Evolutionary conservation across 1,284 basidiomycete species (phyloP).

Genomic region (Polyporus tsugae): DNA sequence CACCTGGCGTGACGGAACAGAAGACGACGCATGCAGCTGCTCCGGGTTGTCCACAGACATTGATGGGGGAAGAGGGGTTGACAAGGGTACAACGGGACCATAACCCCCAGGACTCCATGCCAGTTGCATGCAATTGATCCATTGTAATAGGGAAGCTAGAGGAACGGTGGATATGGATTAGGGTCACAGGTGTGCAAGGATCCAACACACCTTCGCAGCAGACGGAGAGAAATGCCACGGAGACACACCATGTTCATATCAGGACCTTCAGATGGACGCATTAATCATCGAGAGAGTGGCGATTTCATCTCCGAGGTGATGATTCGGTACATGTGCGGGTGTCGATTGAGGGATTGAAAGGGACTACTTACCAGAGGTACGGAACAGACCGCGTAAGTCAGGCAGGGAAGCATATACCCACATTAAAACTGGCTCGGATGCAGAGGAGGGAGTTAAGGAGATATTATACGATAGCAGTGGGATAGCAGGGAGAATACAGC

Average conservation of each 20-base stretch:
- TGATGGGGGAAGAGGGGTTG: neutral
- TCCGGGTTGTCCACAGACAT: neutral
- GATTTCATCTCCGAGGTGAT: neutral
- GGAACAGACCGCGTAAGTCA: neutral
- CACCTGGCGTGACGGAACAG: neutral
- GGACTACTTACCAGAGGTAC: neutral
- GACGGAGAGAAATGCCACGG: neutral
- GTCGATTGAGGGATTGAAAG: neutral
- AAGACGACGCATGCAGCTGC: neutral
- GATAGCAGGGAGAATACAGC: slow-evolving; percentile 19
- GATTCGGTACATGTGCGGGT: neutral
- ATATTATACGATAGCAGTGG: slow-evolving; percentile 18
- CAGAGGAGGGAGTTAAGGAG: neutral
- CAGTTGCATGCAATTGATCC: neutral
- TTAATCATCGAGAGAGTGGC: neutral
- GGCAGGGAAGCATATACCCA: neutral
- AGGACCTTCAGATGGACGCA: neutral
- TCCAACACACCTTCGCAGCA: neutral
- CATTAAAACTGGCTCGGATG: neutral
- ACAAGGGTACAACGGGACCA: neutral
- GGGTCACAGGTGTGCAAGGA: neutral
- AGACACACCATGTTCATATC: neutral
- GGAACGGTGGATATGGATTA: too few relatives aligned
- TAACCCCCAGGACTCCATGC: neutral
- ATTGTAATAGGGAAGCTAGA: neutral